Conservation (phyloP, 352 stramenopile genomes). For the Pythium sukuiense region DNA sequence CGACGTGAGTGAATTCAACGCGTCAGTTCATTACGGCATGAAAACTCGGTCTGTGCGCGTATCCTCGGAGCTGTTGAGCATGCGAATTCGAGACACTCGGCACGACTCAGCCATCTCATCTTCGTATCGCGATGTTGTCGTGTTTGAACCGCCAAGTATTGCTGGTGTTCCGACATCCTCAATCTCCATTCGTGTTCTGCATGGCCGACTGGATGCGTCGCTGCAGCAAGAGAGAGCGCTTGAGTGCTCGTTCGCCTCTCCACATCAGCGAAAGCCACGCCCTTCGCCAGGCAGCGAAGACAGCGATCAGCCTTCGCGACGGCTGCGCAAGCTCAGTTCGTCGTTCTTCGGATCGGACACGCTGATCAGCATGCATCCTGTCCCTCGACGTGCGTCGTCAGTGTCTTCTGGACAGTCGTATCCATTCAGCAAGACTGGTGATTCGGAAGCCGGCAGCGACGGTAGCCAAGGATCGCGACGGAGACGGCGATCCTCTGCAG, state of each 20-base stretch:
- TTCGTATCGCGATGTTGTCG: conserved; percentile 71
- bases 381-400: conserved; percentile 13
- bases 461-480: background rate
- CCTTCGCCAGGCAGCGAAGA: conserved; percentile 18
- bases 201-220: conserved; percentile 37
- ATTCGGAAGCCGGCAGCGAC: conserved; percentile 16
- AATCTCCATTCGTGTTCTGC: conserved; percentile 61
- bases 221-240: conserved; percentile 34
- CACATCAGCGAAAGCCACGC: conserved; percentile 6
- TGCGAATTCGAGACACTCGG: conserved; percentile 73
- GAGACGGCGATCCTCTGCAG: background rate
- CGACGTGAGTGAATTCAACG: conserved; percentile 46
- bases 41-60: conserved; percentile 43
- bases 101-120: conserved; percentile 50
- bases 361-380: conserved; percentile 15
- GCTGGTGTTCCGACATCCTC: conserved; percentile 34
- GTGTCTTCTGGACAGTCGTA: conserved; percentile 19
- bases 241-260: conserved; percentile 27
- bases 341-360: conserved; percentile 31
- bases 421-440: conserved; percentile 11
- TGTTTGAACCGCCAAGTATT: conserved; percentile 46
- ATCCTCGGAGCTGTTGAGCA: conserved; percentile 51
- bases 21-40: conserved; percentile 56
- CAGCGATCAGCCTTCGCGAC: background rate
- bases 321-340: conserved; percentile 24